Conservation (phyloP, 345 rosid species). For the Erucastrum elatum region DNA sequence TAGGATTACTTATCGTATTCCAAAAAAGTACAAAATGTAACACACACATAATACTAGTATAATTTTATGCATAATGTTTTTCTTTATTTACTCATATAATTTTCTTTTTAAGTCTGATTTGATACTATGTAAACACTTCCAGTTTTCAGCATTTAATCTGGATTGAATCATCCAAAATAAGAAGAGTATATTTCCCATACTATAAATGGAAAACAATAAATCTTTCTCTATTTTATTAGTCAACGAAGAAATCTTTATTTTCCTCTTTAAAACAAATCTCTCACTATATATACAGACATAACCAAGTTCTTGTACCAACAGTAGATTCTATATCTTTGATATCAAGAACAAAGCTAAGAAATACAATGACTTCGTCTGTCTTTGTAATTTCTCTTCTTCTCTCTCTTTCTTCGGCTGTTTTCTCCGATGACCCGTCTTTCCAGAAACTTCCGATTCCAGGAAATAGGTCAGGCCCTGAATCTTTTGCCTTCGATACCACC, state of each 20-base stretch:
- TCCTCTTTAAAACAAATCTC: background rate
- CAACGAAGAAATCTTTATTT: background rate
- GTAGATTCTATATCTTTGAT: background rate
- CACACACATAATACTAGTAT: no score
- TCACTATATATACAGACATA: background rate
- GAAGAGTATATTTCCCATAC: background rate
- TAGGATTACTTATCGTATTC: no score
- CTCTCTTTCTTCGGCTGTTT: conserved; percentile 31
- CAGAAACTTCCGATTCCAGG: conserved; percentile 33
- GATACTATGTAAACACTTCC: background rate
- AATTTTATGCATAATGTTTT: background rate
- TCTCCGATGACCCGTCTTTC: conserved; percentile 22
- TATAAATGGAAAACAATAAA: background rate
- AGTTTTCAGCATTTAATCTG: background rate
- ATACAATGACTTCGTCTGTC: conserved; percentile 15
- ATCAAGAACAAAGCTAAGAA: background rate
- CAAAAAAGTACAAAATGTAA: no score
- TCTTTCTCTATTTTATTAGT: background rate
- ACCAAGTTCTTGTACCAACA: background rate
- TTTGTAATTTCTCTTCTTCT: conserved; percentile 28
- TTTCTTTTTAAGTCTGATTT: background rate
- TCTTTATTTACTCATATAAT: background rate
- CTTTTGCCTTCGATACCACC: conserved; percentile 34
- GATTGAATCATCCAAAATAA: conserved; percentile 6
- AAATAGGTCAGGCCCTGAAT: conserved; percentile 36